Evolutionary conservation across 208 protist genomes (phyloP), one percentile per base, ranked within the genome.

Genomic region (Leishmania mexicana): DNA sequence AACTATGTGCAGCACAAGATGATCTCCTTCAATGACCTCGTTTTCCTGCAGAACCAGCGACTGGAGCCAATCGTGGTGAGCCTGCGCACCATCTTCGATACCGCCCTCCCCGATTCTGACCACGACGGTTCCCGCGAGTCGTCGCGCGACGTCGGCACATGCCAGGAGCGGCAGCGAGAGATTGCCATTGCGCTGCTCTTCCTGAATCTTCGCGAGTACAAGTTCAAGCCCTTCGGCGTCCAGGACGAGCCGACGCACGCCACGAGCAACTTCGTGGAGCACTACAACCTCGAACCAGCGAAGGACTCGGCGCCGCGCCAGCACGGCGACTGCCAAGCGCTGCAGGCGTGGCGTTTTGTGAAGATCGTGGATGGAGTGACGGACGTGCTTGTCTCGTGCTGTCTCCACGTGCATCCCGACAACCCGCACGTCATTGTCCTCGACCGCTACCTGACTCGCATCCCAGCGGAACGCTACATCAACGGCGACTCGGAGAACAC

Each of bases 1-100:
- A 98, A 95, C 83, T 98, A 96, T 83, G 92, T 95, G 15, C 92
- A 95, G 75, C 88, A 96, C 81, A 95, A 94, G 64, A 81, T 90
- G 68, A 94, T 98, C 60, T 93, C 93, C 40, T 92, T 92, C 70
- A 92, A 95, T 79, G 95, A 98, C 77, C 85, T 96, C 28, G 89
- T 96, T 49, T 97, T 96, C 54, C 78, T 98, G 45, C 93, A 96
- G 81, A 94, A 94, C 82, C 85, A 90, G 57, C 90, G 87, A 3
- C 75, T 95, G 60, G 85, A 92, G 38, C 85, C 88, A 19, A 78
- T 95, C 38, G 53, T 75, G 51, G 84, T 96, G n/a, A 85, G 93
- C 67, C 65, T 93, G 54, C 83, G 31, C 75, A 84, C 73, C 47
- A 64, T 71, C 60, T 78, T 71, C 31, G 71, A 38, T 51, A 47